A percentile compares a stretch with the other conserved stretches of the same genome.
These are phyloP conservation scores for Talaromyces verruculosus DNA, from an alignment of 2,329 filamentous ascomycete genomes.

Conservation along the genomic window DNA sequence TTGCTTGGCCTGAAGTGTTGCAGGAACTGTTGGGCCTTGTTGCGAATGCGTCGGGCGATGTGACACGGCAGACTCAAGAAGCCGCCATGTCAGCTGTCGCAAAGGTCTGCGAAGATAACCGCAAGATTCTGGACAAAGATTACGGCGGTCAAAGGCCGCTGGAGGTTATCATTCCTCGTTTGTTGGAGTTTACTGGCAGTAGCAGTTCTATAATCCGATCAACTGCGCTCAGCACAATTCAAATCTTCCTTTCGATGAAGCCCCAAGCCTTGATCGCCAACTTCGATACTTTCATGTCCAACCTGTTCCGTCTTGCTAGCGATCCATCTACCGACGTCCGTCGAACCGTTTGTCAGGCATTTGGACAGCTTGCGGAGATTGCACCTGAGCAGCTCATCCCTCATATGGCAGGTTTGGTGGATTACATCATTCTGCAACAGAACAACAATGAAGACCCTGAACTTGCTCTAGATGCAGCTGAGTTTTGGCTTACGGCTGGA, in stretches of 20 bases:
- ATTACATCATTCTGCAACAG: conserved; percentile 91
- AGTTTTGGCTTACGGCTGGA: conserved; percentile 94
- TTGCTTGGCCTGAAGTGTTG: conserved; percentile 88
- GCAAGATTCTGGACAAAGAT: conserved; percentile 78
- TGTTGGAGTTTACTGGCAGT: conserved; percentile 82
- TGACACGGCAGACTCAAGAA: conserved; percentile 74
- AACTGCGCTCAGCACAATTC: conserved; percentile 79
- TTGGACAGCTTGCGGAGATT: conserved; percentile 88
- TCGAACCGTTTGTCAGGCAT: conserved; percentile 87
- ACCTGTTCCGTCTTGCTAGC: conserved; percentile 76
- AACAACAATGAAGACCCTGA: conserved; percentile 78
- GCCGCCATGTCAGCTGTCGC: conserved; percentile 88
- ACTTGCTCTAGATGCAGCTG: conserved; percentile 87
- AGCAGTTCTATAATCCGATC: conserved; percentile 73
- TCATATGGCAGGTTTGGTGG: conserved; percentile 81
- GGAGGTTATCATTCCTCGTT: conserved; percentile 82
- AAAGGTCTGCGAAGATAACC: conserved; percentile 97
- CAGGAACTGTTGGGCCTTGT: conserved; percentile 78
- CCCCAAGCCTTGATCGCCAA: conserved; percentile 77
- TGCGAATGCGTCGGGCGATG: conserved; percentile 67
- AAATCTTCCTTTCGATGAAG: conserved; percentile 84
- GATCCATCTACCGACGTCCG: conserved; percentile 80
- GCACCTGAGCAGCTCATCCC: conserved; percentile 87
- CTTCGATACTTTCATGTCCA: conserved; percentile 76
- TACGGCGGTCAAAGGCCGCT: conserved; percentile 86